Percentiles rank a stretch among this genome's conserved stretches.
These are phyloP conservation scores for Epichloe bromicola DNA, from an alignment of 2,329 filamentous ascomycete genomes.

Conservation along the genomic window DNA sequence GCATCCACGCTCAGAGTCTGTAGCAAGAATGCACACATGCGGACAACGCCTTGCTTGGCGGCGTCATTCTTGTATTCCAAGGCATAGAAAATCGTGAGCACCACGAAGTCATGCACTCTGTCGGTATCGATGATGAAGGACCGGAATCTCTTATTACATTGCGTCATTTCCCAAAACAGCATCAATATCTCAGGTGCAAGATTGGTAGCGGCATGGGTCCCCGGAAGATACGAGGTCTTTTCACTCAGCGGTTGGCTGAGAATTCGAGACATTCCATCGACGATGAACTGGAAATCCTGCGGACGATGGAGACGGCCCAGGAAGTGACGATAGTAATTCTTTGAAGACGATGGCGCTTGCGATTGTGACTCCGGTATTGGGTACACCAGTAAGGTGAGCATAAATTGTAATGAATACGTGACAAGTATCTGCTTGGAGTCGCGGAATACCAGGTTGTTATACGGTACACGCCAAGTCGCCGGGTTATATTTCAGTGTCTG, in stretches of 20 bases:
- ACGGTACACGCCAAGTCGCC: conserved; percentile 83
- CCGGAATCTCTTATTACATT: conserved; percentile 95
- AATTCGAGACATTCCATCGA: conserved; percentile 86
- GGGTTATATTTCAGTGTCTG: conserved; percentile 93
- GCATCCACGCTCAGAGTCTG: conserved; percentile 91
- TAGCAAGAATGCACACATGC: conserved; percentile 94
- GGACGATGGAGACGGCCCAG: conserved; percentile 80
- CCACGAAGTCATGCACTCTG: conserved; percentile 81
- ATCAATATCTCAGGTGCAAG: conserved; percentile 94
- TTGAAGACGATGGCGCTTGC: conserved; percentile 45
- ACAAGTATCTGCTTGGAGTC: conserved; percentile 84
- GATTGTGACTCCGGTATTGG: conserved; percentile 69
- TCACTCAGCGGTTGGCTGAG: conserved; percentile 86
- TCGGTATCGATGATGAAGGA: conserved; percentile 96
- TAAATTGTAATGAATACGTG: conserved; percentile 79
- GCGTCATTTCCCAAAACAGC: conserved; percentile 92
- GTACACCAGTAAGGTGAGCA: conserved; percentile 77
- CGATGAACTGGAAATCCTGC: conserved; percentile 94
- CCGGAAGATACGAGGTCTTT: conserved; percentile 77
- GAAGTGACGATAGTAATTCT: conserved; percentile 91
- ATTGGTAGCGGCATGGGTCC: conserved; percentile 64
- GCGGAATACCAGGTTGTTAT: conserved; percentile 83
- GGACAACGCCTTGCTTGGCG: conserved; percentile 79
- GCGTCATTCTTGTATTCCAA: conserved; percentile 77
- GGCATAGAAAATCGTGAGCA: conserved; percentile 84